Percentiles rank a stretch among this genome's conserved stretches.
These are phyloP conservation scores for Gloeophyllum trabeum DNA, from an alignment of 768 basidiomycete genomes.

Conservation along the genomic window DNA sequence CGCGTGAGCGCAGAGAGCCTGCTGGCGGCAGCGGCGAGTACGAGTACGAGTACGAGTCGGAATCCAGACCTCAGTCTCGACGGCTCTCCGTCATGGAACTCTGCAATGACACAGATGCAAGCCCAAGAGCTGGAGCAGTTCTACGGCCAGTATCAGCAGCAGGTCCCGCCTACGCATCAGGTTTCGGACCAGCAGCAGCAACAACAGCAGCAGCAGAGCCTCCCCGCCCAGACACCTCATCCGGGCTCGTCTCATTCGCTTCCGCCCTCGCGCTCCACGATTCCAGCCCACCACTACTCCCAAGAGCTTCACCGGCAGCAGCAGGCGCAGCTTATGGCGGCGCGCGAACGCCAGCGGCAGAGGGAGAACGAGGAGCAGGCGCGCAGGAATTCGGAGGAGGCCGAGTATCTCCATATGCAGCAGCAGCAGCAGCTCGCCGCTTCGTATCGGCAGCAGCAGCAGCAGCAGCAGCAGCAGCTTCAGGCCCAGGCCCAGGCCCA, in stretches of 20 bases:
- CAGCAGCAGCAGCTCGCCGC: neutral
- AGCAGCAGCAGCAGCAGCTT: slow-evolving; percentile 2
- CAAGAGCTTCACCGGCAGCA: neutral
- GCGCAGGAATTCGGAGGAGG: neutral
- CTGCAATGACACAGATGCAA: slow-evolving; percentile 61
- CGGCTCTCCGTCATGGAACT: slow-evolving; percentile 81
- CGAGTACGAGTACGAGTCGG: slow-evolving; percentile 58
- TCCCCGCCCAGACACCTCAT: slow-evolving; percentile 29
- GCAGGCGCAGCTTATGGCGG: neutral
- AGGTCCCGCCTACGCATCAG: slow-evolving; percentile 19
- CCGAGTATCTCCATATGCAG: neutral
- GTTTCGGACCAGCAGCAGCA: slow-evolving; percentile 12
- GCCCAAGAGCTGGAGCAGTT: slow-evolving; percentile 32
- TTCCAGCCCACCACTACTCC: neutral
- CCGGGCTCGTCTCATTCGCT: slow-evolving; percentile 34
- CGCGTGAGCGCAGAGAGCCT: slow-evolving; percentile 19
- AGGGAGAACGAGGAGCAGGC: neutral
- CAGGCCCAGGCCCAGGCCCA: neutral
- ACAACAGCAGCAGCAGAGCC: slow-evolving; percentile 3
- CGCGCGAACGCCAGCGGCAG: neutral
- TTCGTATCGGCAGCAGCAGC: neutral
- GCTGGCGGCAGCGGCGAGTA: slow-evolving; percentile 16
- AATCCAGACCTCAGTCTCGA: slow-evolving; percentile 70
- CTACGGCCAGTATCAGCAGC: slow-evolving; percentile 30
- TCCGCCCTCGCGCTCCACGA: slow-evolving; percentile 25